phyloP scores from a whole-genome alignment of 2,329 filamentous ascomycete genomes.

The Apiospora malaysiana region DNA sequence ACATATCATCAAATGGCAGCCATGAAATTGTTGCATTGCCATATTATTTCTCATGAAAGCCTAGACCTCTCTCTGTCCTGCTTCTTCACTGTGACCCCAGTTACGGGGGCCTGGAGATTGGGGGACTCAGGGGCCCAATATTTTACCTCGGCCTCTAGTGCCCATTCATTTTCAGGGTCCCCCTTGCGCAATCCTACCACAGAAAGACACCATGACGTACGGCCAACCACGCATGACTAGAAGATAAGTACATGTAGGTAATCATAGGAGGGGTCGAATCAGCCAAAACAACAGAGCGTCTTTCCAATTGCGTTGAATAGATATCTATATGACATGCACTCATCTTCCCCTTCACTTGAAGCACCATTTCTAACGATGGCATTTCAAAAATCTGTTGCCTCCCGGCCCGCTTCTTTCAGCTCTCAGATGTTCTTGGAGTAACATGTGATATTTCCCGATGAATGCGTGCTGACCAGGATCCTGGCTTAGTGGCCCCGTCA shows the following conservation, averaged over 20 bases:
- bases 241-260: too few relatives aligned
- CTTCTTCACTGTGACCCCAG: conserved; percentile 5
- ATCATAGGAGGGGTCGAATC: neutral
- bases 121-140: neutral
- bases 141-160: conserved; percentile 12
- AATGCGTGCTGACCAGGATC: conserved; percentile 5
- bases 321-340: too few relatives aligned
- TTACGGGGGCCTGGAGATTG: neutral
- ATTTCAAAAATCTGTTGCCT: neutral
- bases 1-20: too few relatives aligned
- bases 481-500: neutral
- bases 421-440: neutral
- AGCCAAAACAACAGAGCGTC: neutral
- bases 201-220: conserved; percentile 8
- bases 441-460: conserved; percentile 13
- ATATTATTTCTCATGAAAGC: neutral
- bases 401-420: neutral
- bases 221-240: neutral
- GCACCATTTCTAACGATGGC: too few relatives aligned
- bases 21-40: neutral
- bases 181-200: neutral
- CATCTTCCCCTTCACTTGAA: too few relatives aligned
- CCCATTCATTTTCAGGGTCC: neutral
- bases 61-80: neutral
- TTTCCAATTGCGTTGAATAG: too few relatives aligned